Base-by-base conservation (phyloP, 169 alveolate species). In the Eimeria sp. region DNA sequence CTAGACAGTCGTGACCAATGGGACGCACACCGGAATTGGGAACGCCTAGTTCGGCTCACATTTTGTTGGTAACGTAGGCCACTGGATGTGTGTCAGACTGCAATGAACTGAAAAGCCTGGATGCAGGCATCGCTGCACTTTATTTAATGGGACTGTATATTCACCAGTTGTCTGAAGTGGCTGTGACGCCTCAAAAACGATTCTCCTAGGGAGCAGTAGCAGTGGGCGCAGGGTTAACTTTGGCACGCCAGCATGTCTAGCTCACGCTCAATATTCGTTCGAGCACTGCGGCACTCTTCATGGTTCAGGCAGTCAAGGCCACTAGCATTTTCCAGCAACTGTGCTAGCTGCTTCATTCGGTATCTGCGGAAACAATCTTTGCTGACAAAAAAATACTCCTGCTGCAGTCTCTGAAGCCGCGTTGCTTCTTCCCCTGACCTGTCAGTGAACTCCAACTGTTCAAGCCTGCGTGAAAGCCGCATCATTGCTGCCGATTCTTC, bases 361-460 rank as follows among this genome's bases (percentile, higher is more conserved):
- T 33, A 46, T 40, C 54, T 87, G 64, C 52, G 18, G 83, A 87
- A 87, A 46, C 46, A 64, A 37, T 49, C 82, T 37, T 62, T 83
- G 30, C 56, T 62, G n/a, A 87, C 94, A 87, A 87, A 87, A 87
- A 87, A 87, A 20, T 87, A 87, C 37, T 87, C 94, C 52, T 87
- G 83, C 46, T 83, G 78, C 83, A 87, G 68, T 16, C 68, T 66
- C 72, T 25, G 71, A 83, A 87, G 33, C 27, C 83, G 60, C 54
- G 80, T 66, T 46, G 83, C 30, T 54, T 11, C 83, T 13, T 43
- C 72, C 66, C 40, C 18, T 25, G 94, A 58, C 25, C 66, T n/a
- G 16, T 66, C 94, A 14, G 94, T n/a, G 64, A 46, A 62, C n/a
- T 64, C 94, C 64, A 87, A 37, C 83, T 87, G 94, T 58, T 43